These are phyloP conservation scores for Rehmannia glutinosa DNA, from an alignment of 257 asterid species.

Conservation along the genomic window DNA sequence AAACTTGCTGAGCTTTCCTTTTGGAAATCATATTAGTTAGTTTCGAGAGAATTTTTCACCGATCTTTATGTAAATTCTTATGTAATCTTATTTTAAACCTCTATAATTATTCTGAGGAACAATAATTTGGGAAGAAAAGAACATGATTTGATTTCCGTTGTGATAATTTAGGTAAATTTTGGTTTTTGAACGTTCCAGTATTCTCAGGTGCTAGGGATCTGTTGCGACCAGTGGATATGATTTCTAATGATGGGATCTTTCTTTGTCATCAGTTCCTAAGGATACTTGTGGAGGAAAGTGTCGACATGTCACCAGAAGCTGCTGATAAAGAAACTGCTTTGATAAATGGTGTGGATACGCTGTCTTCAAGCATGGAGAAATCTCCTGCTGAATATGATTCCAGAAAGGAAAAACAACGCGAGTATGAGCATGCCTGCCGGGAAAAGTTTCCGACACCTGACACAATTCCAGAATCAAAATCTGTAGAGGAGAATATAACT, in stretches of 20 bases:
- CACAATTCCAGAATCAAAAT: conserved; percentile 19
- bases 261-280: conserved; percentile 52
- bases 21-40: no score
- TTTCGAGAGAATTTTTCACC: neutral
- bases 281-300: conserved; percentile 63
- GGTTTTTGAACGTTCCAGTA: no score
- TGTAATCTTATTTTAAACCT: neutral
- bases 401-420: conserved; percentile 58
- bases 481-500: conserved; percentile 26
- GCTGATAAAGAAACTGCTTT: conserved; percentile 56
- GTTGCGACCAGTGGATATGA: neutral
- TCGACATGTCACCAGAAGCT: conserved; percentile 41
- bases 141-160: no score
- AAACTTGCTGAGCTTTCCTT: no score
- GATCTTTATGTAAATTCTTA: neutral
- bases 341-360: conserved; percentile 56
- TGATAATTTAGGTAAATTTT: no score
- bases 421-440: conserved; percentile 58
- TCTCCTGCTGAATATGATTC: conserved; percentile 37
- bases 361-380: conserved; percentile 62
- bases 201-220: conserved; percentile 9
- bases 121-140: no score
- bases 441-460: conserved; percentile 57
- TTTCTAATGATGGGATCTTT: conserved; percentile 15
- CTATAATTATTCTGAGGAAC: neutral